Evolutionary conservation across 176 grass and related monocot species (phyloP), one percentile per base, ranked within the genome.

Genomic region (Zizania latifolia): DNA sequence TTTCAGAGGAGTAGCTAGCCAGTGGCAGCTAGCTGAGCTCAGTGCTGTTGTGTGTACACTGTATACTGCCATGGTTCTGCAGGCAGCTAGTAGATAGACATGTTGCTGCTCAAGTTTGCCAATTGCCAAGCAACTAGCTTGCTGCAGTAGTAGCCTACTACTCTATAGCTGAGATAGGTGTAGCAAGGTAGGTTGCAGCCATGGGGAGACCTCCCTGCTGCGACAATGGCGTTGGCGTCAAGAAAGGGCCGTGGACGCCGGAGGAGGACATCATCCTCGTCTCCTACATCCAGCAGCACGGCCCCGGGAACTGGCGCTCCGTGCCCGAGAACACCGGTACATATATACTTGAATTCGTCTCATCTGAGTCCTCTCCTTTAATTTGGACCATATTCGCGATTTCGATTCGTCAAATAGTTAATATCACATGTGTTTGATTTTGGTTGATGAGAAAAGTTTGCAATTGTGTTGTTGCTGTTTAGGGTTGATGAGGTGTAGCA

Each of bases 401-500:
- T 48, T 31, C 4, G 10, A 55, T 41, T 12, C 0, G 43, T 9
- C 2, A 1, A 41, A 1, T 37, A 11, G 26, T 22, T 35, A 29
- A 44, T 62, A 29, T 30, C 19, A 13, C 28, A n/a, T 56, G 8
- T 43, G 4, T 7, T 22, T 26, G n/a, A 15, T 16, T 70, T 57
- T 59, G 35, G n/a, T 66, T 28, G 1, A 62, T 45, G 2, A 2
- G 11, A 24, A n/a, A 24, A 31, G 6, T 24, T 23, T 22, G 8
- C n/a, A 39, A 27, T 23, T 14, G 5, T 69, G 4, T 46, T 12
- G 60, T 59, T 6, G 5, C 11, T 14, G 1, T 79, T 8, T 59
- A 88, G 86, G 80, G 53, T 79, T 88, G 86, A 88, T 88, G 80
- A 83, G 86, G 55, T 88, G 86, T 41, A 88, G 86, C 75, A 88